Conservation (phyloP, 768 basidiomycete species). For the Suillus occidentalis region DNA sequence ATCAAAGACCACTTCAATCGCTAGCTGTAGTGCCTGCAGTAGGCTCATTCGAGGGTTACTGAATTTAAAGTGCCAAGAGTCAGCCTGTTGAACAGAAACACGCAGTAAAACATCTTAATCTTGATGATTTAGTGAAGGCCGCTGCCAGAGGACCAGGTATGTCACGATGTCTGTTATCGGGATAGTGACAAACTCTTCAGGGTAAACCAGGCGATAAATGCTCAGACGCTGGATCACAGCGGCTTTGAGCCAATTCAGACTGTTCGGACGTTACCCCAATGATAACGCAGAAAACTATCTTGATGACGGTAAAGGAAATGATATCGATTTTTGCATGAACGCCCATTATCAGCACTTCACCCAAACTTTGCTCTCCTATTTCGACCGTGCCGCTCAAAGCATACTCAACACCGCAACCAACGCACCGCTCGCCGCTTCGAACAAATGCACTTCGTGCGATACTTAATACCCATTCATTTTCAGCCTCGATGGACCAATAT, state of each 20-base stretch:
- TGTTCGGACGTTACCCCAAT: slow-evolving; percentile 66
- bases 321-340: slow-evolving; percentile 48
- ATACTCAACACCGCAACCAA: background rate
- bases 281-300: slow-evolving; percentile 91
- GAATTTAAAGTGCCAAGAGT: slow-evolving; percentile 59
- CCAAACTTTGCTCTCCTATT: background rate
- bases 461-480: background rate
- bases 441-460: background rate
- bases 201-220: slow-evolving; percentile 71
- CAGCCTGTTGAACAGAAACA: slow-evolving; percentile 32
- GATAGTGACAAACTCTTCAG: slow-evolving; percentile 30
- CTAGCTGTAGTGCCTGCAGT: background rate
- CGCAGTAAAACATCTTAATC: slow-evolving; percentile 48
- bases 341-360: background rate
- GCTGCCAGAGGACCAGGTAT: slow-evolving; percentile 52
- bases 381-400: background rate
- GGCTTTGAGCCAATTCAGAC: slow-evolving; percentile 51
- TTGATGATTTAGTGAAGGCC: slow-evolving; percentile 71
- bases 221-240: slow-evolving; percentile 70
- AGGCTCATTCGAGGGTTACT: slow-evolving; percentile 62
- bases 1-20: background rate
- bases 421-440: background rate
- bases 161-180: slow-evolving; percentile 6
- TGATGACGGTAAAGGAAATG: slow-evolving; percentile 84
- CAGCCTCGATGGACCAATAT: background rate